Evolutionary conservation across 106 monocot species (phyloP).

Genomic region (Xerophyta viscosa): DNA sequence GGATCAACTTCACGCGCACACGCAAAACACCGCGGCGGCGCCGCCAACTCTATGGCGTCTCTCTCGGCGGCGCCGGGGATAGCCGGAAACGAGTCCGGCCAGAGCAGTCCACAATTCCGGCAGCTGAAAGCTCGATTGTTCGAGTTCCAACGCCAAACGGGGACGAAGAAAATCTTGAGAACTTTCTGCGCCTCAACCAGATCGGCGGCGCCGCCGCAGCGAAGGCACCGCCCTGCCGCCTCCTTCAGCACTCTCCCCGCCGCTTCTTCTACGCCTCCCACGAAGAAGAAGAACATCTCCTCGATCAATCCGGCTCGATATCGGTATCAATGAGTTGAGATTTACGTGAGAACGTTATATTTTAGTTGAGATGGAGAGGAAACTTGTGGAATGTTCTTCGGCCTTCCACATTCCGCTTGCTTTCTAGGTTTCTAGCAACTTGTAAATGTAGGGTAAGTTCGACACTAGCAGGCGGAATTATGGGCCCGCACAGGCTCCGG

Average conservation of each 20-base stretch:
- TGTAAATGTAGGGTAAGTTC: too few relatives aligned
- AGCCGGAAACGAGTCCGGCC: conserved; percentile 25
- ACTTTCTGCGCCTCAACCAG: conserved; percentile 71
- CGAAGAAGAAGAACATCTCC: conserved; percentile 70
- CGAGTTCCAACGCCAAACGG: conserved; percentile 50
- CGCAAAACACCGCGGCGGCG: conserved; percentile 20
- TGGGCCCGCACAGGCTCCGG: too few relatives aligned
- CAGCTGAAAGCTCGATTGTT: conserved; percentile 34
- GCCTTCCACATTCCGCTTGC: too few relatives aligned
- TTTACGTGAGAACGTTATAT: too few relatives aligned
- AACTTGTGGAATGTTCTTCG: too few relatives aligned
- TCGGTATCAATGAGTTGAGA: too few relatives aligned
- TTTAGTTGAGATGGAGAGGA: too few relatives aligned
- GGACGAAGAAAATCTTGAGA: conserved; percentile 74
- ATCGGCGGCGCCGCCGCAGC: conserved; percentile 46
- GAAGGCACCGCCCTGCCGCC: conserved; percentile 45
- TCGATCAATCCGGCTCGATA: too few relatives aligned
- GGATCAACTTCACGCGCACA: conserved; percentile 38
- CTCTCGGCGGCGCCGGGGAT: not conserved
- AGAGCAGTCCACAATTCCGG: conserved; percentile 39
- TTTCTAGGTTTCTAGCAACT: too few relatives aligned
- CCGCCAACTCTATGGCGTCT: not conserved
- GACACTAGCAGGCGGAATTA: too few relatives aligned
- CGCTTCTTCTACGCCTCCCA: conserved; percentile 56
- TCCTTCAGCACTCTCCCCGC: conserved; percentile 36